Evolutionary conservation across 495 filamentous ascomycete species (phyloP).

Genomic region (Neurospora sp.): DNA sequence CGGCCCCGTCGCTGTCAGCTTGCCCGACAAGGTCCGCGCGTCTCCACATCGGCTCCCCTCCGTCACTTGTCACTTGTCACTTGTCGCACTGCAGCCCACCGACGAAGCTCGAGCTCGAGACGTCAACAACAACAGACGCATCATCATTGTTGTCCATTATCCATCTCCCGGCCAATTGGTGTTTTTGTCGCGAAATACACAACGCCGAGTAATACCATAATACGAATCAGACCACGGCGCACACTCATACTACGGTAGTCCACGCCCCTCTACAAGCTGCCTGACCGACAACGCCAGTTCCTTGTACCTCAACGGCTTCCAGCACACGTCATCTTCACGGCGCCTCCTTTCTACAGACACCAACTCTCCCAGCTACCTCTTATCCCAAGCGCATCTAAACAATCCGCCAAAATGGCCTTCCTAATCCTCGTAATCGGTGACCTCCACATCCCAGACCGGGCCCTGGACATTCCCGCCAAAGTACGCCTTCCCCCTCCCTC

Average conservation of each 20-base stretch:
- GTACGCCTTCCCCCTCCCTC: slow-evolving; percentile 31
- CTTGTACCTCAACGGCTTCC: neutral
- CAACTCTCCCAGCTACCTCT: neutral
- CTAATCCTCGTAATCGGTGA: slow-evolving; percentile 84
- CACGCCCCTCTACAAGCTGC: neutral
- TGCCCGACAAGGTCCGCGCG: neutral
- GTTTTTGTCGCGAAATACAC: neutral
- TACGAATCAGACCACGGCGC: neutral
- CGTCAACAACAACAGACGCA: neutral
- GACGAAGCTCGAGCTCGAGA: neutral
- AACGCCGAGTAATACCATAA: neutral
- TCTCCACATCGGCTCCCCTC: neutral
- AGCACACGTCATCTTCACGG: neutral
- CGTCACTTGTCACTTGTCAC: neutral
- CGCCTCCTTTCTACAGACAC: neutral
- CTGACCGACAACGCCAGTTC: neutral
- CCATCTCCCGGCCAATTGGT: neutral
- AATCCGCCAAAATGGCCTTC: slow-evolving; percentile 32
- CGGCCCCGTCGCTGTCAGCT: neutral
- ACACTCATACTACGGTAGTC: neutral
- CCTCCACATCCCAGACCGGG: slow-evolving; percentile 94
- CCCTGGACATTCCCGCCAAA: slow-evolving; percentile 81
- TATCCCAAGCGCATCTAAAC: neutral
- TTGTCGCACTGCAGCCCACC: neutral
- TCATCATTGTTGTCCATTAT: neutral